A percentile compares a stretch with the other conserved stretches of the same genome.
These are phyloP conservation scores for Mucor indicus DNA, from an alignment of 371 early-diverging fungal genomes.

Conservation along the genomic window DNA sequence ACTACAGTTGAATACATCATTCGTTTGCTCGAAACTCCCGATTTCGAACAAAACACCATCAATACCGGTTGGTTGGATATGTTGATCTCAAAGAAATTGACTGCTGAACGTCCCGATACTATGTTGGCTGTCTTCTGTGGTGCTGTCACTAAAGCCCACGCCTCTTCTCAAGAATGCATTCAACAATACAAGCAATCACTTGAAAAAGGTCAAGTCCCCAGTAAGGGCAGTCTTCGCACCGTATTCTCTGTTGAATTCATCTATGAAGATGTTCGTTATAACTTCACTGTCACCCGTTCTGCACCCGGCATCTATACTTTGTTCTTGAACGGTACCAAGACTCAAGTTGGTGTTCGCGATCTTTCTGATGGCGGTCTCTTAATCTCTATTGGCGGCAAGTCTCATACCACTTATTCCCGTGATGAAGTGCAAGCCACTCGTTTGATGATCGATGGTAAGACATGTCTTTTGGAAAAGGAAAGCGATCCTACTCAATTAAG, in stretches of 20 bases:
- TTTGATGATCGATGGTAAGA: conserved; percentile 89
- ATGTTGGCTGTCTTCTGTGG: conserved; percentile 91
- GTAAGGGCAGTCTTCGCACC: conserved; percentile 72
- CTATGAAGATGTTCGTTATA: conserved; percentile 85
- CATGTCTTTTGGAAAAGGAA: conserved; percentile 91
- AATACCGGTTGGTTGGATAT: conserved; percentile 97
- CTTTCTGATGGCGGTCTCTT: conserved; percentile 94
- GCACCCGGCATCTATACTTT: conserved; percentile 82
- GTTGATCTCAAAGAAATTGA: conserved; percentile 85
- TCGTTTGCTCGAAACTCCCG: conserved; percentile 88
- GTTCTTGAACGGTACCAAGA: conserved; percentile 79
- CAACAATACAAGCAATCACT: conserved; percentile 77
- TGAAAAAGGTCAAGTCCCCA: conserved; percentile 91
- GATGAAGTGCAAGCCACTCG: conserved; percentile 89
- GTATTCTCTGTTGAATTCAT: conserved; percentile 85
- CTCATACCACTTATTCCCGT: conserved; percentile 87
- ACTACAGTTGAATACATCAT: conserved; percentile 97
- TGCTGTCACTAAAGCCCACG: conserved; percentile 86
- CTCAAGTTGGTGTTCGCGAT: conserved; percentile 76
- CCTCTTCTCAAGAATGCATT: conserved; percentile 55
- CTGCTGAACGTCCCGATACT: conserved; percentile 89
- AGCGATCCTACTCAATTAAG: conserved; percentile 94
- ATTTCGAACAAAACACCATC: conserved; percentile 86
- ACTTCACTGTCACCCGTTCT: conserved; percentile 77
- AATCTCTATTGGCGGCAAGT: conserved; percentile 84